Evolutionary conservation across 1,284 basidiomycete species (phyloP).

Genomic region (Heimioporus retisporus): DNA sequence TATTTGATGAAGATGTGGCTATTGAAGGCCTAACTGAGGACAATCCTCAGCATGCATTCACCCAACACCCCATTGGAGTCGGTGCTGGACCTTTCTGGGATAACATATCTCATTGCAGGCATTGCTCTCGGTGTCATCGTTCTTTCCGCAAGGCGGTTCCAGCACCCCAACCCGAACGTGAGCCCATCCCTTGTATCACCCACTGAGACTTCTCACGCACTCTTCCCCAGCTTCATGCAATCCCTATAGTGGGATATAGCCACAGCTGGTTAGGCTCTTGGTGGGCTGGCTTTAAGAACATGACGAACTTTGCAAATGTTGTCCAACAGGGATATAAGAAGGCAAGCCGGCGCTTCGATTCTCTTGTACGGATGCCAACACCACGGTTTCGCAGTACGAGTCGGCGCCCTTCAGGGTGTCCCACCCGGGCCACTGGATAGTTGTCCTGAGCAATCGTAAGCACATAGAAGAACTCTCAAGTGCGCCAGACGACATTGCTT

Average conservation of each 20-base stretch:
- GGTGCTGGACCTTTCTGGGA: too few relatives aligned
- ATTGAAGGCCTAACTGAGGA: too few relatives aligned
- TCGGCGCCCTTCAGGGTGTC: conserved; percentile 49
- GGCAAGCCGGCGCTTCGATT: conserved; percentile 4
- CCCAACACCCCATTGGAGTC: too few relatives aligned
- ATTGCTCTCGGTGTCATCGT: too few relatives aligned
- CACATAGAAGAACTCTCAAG: conserved; percentile 54
- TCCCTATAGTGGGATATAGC: conserved; percentile 29
- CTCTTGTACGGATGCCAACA: too few relatives aligned
- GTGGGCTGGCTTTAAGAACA: conserved; percentile 19
- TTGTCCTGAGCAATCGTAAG: conserved; percentile 50
- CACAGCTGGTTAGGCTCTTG: conserved; percentile 23
- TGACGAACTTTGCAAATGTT: conserved; percentile 14
- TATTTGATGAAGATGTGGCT: too few relatives aligned
- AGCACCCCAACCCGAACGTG: too few relatives aligned
- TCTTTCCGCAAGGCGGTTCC: too few relatives aligned
- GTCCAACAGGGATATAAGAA: conserved; percentile 28
- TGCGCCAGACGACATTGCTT: conserved; percentile 46
- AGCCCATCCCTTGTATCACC: too few relatives aligned
- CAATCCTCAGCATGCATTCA: too few relatives aligned
- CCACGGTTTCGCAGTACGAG: neutral
- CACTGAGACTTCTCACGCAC: too few relatives aligned
- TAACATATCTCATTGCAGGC: too few relatives aligned
- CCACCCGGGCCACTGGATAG: conserved; percentile 49
- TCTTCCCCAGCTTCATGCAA: conserved; percentile 11